Conservation (phyloP, 176 grass and related monocot genomes). For the Pontederia crassipes region DNA sequence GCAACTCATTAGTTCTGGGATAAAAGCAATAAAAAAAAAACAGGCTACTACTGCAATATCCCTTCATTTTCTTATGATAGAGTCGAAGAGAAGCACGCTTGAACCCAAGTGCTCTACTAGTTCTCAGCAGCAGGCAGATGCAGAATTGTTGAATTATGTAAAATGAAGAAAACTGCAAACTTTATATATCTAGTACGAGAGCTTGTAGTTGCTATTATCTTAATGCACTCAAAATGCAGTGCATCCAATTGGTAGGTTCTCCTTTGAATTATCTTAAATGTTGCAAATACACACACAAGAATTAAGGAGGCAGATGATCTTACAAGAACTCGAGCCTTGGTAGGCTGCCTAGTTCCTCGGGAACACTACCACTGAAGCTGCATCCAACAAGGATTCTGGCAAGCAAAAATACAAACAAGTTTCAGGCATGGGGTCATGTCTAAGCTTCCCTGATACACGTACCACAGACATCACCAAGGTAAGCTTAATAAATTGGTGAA, state of each 20-base stretch:
- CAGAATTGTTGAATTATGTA: too few relatives aligned
- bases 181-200: too few relatives aligned
- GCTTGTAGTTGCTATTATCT: too few relatives aligned
- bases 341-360: not conserved
- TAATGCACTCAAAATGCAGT: too few relatives aligned
- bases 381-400: slow-evolving; percentile 3
- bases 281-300: not conserved
- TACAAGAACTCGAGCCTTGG: not conserved
- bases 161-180: too few relatives aligned
- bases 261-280: not conserved
- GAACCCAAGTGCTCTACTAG: too few relatives aligned
- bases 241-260: too few relatives aligned
- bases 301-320: not conserved
- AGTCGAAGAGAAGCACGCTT: too few relatives aligned
- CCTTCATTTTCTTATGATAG: too few relatives aligned
- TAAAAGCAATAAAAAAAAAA: not conserved
- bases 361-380: not conserved
- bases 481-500: not conserved
- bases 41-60: too few relatives aligned
- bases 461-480: not conserved
- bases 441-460: not conserved
- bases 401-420: not conserved
- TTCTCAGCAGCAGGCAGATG: too few relatives aligned
- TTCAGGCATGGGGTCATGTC: not conserved
- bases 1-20: not conserved